These are phyloP conservation scores for Colletotrichum chlorophyti DNA, from an alignment of 2,329 filamentous ascomycete species.

Conservation along the genomic window DNA sequence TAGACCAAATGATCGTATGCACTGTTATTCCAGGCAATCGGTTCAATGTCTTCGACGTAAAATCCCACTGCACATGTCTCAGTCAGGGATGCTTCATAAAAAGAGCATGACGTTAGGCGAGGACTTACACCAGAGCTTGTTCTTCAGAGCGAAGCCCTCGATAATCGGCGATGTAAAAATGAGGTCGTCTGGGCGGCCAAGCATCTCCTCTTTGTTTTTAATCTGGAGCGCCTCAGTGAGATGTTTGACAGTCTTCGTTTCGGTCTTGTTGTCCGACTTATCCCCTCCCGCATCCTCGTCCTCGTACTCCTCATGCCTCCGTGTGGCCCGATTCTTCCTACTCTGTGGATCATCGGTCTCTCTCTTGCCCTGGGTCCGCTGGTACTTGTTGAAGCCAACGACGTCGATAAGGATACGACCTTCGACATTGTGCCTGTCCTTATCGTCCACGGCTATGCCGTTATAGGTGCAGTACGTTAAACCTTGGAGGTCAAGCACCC, in stretches of 20 bases:
- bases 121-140: conserved; percentile 51
- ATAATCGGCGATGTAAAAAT: conserved; percentile 49
- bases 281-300: not conserved
- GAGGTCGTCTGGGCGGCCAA: conserved; percentile 44
- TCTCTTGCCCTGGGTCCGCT: conserved; percentile 42
- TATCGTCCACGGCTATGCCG: conserved; percentile 43
- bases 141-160: conserved; percentile 53
- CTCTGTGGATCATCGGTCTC: conserved; percentile 41
- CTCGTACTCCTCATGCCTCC: not conserved
- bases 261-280: not conserved
- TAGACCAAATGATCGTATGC: conserved; percentile 55
- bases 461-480: conserved; percentile 49
- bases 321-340: conserved; percentile 29
- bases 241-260: conserved; percentile 29
- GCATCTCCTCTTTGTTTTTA: conserved; percentile 47
- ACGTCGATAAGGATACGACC: conserved; percentile 48
- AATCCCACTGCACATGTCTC: conserved; percentile 34
- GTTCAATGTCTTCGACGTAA: conserved; percentile 48
- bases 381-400: conserved; percentile 49
- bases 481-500: conserved; percentile 49
- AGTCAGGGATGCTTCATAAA: not conserved
- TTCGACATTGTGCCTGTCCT: conserved; percentile 46
- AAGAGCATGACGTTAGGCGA: not conserved
- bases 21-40: conserved; percentile 51
- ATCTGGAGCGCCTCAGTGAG: conserved; percentile 42